Conservation (phyloP, 1,284 basidiomycete species). For the Macrocybe sp. region DNA sequence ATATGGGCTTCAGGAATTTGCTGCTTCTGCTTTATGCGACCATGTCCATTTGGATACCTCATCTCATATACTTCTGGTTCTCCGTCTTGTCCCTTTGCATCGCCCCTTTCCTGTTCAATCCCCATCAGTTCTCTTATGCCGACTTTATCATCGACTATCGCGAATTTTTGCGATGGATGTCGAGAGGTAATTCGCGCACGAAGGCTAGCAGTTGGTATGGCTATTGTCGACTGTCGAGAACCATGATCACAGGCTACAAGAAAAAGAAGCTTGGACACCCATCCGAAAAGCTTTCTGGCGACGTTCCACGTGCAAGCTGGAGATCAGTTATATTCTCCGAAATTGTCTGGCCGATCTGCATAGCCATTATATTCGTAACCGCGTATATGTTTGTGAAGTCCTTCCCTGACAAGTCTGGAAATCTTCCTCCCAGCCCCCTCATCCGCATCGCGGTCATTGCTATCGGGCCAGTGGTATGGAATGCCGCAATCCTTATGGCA, state of each 20-base stretch:
- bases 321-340: slow-evolving; percentile 82
- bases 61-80: slow-evolving; percentile 97
- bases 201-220: slow-evolving; percentile 98
- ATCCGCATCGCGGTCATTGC: slow-evolving; percentile 89
- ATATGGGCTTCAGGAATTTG: slow-evolving; percentile 92
- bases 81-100: slow-evolving; percentile 88
- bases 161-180: slow-evolving; percentile 98
- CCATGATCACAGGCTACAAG: slow-evolving; percentile 97
- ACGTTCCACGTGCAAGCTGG: slow-evolving; percentile 89
- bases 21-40: slow-evolving; percentile 87
- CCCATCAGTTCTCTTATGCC: slow-evolving; percentile 92
- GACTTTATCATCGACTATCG: slow-evolving; percentile 98
- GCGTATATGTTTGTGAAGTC: slow-evolving; percentile 92
- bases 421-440: slow-evolving; percentile 68
- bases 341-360: slow-evolving; percentile 76
- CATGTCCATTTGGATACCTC: slow-evolving; percentile 87
- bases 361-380: slow-evolving; percentile 76
- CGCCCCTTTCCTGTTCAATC: slow-evolving; percentile 96
- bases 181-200: slow-evolving; percentile 89
- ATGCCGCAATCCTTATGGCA: slow-evolving; percentile 81
- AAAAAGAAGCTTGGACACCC: slow-evolving; percentile 96
- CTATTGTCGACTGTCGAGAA: slow-evolving; percentile 92
- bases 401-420: slow-evolving; percentile 70
- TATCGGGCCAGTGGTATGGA: slow-evolving; percentile 94
- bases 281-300: slow-evolving; percentile 90